Percentiles rank a stretch among this genome's conserved stretches.
These are phyloP conservation scores for Nitzschia sp. DNA, from an alignment of 108 stramenopile genomes.

Conservation along the genomic window DNA sequence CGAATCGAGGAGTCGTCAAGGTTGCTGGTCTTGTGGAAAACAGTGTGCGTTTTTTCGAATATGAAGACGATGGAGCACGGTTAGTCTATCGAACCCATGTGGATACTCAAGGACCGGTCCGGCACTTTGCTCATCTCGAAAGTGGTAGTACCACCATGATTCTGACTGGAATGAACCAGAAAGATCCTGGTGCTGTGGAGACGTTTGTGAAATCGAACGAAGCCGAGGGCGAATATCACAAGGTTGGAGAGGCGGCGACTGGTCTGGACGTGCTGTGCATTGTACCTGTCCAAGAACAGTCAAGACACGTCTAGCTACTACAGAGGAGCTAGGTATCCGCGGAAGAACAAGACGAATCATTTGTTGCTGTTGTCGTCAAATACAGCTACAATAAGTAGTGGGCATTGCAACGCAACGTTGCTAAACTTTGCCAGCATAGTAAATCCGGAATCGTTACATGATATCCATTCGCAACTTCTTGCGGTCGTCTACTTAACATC, in stretches of 20 bases:
- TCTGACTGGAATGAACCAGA: not conserved
- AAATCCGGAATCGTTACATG: not conserved
- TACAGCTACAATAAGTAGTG: too few relatives aligned
- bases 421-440: too few relatives aligned
- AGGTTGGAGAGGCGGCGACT: not conserved
- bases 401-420: too few relatives aligned
- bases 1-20: constrained; percentile 8
- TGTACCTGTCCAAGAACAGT: not conserved
- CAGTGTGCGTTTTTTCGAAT: not conserved
- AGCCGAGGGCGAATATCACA: constrained; percentile 4
- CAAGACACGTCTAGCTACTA: not conserved
- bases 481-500: not conserved
- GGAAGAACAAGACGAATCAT: too few relatives aligned
- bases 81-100: not conserved
- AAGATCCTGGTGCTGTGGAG: not conserved
- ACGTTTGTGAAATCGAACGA: not conserved
- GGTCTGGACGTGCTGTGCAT: not conserved
- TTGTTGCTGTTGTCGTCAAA: not conserved
- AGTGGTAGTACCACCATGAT: not conserved
- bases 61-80: constrained; percentile 8
- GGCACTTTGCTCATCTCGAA: constrained; percentile 6
- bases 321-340: too few relatives aligned
- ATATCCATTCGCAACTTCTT: too few relatives aligned
- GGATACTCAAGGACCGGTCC: constrained; percentile 9
- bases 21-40: constrained; percentile 9